These are phyloP conservation scores for Polyporus arcularius DNA, from an alignment of 768 basidiomycete species.

Conservation along the genomic window DNA sequence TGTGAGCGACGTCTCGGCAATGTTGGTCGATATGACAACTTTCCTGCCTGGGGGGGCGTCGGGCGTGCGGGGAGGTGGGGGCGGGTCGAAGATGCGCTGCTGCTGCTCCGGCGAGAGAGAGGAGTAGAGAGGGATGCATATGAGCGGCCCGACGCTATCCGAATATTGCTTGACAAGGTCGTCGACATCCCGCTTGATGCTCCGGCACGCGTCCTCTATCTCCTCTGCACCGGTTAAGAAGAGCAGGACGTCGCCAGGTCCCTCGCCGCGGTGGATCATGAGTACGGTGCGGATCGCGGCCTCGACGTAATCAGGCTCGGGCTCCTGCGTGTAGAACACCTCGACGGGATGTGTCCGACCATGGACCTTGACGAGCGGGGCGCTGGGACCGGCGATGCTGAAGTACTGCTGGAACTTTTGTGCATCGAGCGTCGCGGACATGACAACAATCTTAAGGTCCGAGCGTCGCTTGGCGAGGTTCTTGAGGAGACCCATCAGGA, in stretches of 20 bases:
- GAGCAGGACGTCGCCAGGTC: conserved; percentile 87
- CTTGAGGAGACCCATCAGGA: conserved; percentile 97
- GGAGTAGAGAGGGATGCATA: conserved; percentile 93
- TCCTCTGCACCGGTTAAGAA: conserved; percentile 99
- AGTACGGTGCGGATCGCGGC: conserved; percentile 94
- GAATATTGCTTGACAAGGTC: conserved; percentile 72
- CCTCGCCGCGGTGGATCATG: conserved; percentile 96
- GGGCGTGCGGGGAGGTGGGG: conserved; percentile 61
- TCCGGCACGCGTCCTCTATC: conserved; percentile 94
- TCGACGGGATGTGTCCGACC: conserved; percentile 82
- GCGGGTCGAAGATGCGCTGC: conserved; percentile 92
- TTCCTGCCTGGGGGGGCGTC: conserved; percentile 88
- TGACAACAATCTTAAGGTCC: conserved; percentile 96
- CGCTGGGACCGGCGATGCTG: conserved; percentile 31
- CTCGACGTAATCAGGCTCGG: conserved; percentile 95
- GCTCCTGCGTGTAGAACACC: conserved; percentile 90
- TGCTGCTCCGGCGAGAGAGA: conserved; percentile 93
- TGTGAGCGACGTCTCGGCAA: conserved; percentile 96
- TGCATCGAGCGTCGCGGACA: conserved; percentile 97
- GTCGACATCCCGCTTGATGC: conserved; percentile 90
- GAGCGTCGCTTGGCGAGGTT: conserved; percentile 72
- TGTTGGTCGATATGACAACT: conserved; percentile 93
- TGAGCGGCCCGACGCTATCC: conserved; percentile 78
- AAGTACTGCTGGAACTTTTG: conserved; percentile 98
- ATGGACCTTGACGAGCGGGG: conserved; percentile 32